phyloP scores from a whole-genome alignment of 164 flowering plant genomes.

The Kalanchoe fedtschenkoi region DNA sequence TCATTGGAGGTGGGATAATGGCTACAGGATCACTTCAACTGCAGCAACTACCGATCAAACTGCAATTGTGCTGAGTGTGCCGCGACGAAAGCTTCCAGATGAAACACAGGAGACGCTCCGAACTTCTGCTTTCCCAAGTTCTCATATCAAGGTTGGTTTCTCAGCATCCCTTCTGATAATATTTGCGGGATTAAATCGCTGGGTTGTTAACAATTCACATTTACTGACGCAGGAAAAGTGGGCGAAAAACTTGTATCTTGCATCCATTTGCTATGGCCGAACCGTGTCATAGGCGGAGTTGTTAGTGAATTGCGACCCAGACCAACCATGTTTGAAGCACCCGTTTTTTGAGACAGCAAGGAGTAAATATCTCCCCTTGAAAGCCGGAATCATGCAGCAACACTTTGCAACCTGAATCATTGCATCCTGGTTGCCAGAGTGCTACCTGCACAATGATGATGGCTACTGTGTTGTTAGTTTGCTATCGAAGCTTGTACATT shows the following conservation, averaged over 20 bases:
- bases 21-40: slow-evolving; percentile 81
- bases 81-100: slow-evolving; percentile 55
- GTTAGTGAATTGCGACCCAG: neutral
- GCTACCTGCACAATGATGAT: neutral
- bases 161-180: neutral
- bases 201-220: neutral
- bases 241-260: slow-evolving; percentile 1
- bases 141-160: slow-evolving; percentile 62
- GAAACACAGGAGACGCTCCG: slow-evolving; percentile 88
- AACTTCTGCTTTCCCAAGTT: slow-evolving; percentile 78
- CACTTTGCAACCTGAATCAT: neutral
- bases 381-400: neutral
- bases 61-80: slow-evolving; percentile 83
- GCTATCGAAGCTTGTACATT: neutral
- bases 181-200: neutral
- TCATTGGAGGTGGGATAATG: slow-evolving; percentile 79
- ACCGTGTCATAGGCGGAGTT: neutral
- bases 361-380: neutral
- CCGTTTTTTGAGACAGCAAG: neutral
- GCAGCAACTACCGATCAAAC: slow-evolving; percentile 88
- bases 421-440: neutral
- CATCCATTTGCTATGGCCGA: neutral
- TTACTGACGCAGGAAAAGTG: neutral
- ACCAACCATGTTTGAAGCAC: neutral
- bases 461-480: neutral